phyloP scores from a whole-genome alignment of 768 basidiomycete genomes.

The Mycena polygramma region DNA sequence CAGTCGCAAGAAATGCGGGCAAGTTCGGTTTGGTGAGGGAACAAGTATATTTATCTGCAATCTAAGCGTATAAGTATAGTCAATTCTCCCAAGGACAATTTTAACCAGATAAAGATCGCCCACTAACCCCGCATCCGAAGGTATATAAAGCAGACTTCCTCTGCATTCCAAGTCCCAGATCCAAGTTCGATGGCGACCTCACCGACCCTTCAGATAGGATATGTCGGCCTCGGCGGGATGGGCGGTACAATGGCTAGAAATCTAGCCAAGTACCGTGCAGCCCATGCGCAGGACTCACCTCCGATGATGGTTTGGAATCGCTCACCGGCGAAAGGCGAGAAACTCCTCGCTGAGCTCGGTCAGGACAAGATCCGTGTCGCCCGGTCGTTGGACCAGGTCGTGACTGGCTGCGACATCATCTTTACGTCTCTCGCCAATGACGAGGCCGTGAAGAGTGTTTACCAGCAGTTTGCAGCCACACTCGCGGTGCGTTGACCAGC shows the following conservation, averaged over 20 bases:
- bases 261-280: not conserved
- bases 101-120: conserved; percentile 1
- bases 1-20: not conserved
- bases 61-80: conserved; percentile 1
- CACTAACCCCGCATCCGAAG: not conserved
- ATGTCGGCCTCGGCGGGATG: not conserved
- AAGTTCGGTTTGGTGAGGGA: not conserved
- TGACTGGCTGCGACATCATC: not conserved
- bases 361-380: not conserved
- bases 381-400: not conserved
- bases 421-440: not conserved
- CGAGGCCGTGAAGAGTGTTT: conserved; percentile 1
- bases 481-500: not conserved
- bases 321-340: not conserved
- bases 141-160: not conserved
- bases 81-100: not conserved
- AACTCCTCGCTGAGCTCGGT: not conserved
- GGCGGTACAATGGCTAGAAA: conserved; percentile 3
- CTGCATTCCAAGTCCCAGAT: not conserved
- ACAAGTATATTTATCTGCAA: not conserved
- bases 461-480: not conserved
- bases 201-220: not conserved
- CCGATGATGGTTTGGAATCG: conserved; percentile 4
- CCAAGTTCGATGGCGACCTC: not conserved
- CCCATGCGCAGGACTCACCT: not conserved